Evolutionary conservation across 192 early-diverging fungal species (phyloP).

Genomic region (Gigaspora rosea): DNA sequence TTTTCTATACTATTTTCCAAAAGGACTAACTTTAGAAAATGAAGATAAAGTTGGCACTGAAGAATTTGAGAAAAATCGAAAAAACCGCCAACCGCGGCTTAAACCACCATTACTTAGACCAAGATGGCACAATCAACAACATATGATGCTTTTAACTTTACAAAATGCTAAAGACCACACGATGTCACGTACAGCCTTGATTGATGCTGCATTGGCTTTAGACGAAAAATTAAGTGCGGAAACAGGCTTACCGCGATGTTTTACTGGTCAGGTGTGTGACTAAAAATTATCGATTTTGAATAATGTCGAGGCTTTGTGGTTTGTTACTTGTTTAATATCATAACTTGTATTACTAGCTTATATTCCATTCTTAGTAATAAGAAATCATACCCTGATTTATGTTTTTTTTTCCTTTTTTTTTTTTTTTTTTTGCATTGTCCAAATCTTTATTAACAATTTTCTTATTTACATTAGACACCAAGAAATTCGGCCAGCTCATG

Average conservation of each 20-base stretch:
- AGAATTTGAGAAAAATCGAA: neutral
- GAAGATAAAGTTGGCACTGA: neutral
- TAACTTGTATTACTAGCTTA: neutral
- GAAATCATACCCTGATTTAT: no score
- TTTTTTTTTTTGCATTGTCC: no score
- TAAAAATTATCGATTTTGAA: neutral
- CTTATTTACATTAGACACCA: slow-evolving; percentile 58
- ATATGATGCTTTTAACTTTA: slow-evolving; percentile 81
- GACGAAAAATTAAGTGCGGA: slow-evolving; percentile 77
- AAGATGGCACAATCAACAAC: slow-evolving; percentile 90
- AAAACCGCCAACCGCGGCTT: neutral
- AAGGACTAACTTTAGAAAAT: neutral
- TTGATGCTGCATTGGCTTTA: slow-evolving; percentile 71
- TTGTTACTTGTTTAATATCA: slow-evolving; percentile 5
- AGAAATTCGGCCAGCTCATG: slow-evolving; percentile 76
- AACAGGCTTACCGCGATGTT: slow-evolving; percentile 74
- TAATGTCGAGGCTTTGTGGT: neutral
- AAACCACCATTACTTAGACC: slow-evolving; percentile 43
- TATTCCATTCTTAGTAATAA: neutral
- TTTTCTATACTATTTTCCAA: slow-evolving; percentile 8
- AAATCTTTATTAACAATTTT: neutral
- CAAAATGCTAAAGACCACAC: slow-evolving; percentile 67
- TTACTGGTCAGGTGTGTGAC: slow-evolving; percentile 76
- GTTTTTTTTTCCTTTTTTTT: no score
- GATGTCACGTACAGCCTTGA: slow-evolving; percentile 71